Base-by-base conservation (phyloP, 805 yeast genomes). In the Candida qinlingensis region DNA sequence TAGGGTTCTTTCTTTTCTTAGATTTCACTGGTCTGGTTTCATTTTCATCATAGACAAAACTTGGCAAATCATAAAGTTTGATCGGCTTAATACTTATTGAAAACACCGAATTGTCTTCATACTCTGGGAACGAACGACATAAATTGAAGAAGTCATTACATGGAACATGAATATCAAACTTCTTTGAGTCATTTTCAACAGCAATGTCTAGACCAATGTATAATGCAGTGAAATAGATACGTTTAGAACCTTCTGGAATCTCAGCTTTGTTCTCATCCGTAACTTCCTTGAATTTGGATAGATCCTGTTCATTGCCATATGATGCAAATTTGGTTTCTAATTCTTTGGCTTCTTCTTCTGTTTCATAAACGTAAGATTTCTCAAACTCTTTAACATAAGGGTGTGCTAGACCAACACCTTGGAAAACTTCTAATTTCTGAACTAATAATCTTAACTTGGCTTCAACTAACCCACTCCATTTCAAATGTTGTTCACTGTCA, bases 381-480 rank as follows among this genome's bases (percentile, higher is more conserved):
- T 79, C 83, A 62, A 87, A 85, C 11, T 84, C 81, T 59, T 89
- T 87, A 19, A 86, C 85, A 63, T 79, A 94, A 1, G 99, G 98
- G 66, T 91, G 98, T 0, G 97, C 97, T 31, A 89, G 55, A 45
- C 75, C 80, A 27, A 94, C 80, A 0, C 95, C 94, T 4, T 80
- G 82, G 25, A 83, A 69, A 5, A 79, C 73, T 64, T 94, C 99
- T 44, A 94, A 74, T 63, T 90, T 94, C 57, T 79, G 85, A 34
- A 94, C 96, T 34, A 94, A 66, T 39, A 85, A 68, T 55, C 99
- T 78, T 40, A 92, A 65, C 66, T 85, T 88, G 58, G 96, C 83
- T 66, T 94, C 98, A 9, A 94, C 92, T 71, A 92, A 72, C 8
- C 99, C 98, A 55, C 88, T 81, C 95, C 96, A 94, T 58, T 85